Evolutionary conservation across 2,329 filamentous ascomycete genomes (phyloP), one percentile per base, ranked within the genome.

Genomic region (Phialophora verrucosa): DNA sequence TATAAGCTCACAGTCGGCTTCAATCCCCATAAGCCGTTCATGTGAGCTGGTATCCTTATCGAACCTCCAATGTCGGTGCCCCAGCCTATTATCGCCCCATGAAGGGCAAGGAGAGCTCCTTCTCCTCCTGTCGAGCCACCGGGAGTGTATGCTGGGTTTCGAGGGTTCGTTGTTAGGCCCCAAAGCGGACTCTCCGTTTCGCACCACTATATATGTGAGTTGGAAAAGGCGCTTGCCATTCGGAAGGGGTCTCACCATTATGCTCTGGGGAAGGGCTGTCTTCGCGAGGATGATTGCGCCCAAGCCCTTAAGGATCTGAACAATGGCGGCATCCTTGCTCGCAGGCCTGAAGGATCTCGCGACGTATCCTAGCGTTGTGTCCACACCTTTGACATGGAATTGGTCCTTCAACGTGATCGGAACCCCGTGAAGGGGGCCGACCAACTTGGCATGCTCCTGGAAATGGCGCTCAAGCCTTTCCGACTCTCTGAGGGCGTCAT

Each of bases 361-460:
- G 0, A 68, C 65, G 69, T 88, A 88, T 6, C 87, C 87, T 3
- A 89, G 75, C 0, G 87, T 88, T 0, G 83, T 83, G 61, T 88
- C 85, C 3, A 82, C 74, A 1, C 84, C 86, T 65, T 83, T 83
- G 50, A 90, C 78, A 27, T 88, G 83, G 75, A 89, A 89, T 14
- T 86, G 85, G 59, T 89, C 87, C 73, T 89, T 89, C 12, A 87
- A 71, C 5, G 80, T 83, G 62, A 88, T 79, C 0, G 85, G 85
- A 2, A 87, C 74, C 0, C 84, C 85, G 73, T 85, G 85, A 11
- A 84, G 70, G 23, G 82, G 78, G 2, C 84, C 84, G 70, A 84
- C 79, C 14, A 80, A 70, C 70, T 79, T 78, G 4, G 79, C 79
- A 0, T 75, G 76, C 25, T 71, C 61, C 51, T 72, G 66, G 47